These are phyloP conservation scores for Alternaria conjuncta DNA, from an alignment of 2,329 filamentous ascomycete genomes.

Conservation along the genomic window DNA sequence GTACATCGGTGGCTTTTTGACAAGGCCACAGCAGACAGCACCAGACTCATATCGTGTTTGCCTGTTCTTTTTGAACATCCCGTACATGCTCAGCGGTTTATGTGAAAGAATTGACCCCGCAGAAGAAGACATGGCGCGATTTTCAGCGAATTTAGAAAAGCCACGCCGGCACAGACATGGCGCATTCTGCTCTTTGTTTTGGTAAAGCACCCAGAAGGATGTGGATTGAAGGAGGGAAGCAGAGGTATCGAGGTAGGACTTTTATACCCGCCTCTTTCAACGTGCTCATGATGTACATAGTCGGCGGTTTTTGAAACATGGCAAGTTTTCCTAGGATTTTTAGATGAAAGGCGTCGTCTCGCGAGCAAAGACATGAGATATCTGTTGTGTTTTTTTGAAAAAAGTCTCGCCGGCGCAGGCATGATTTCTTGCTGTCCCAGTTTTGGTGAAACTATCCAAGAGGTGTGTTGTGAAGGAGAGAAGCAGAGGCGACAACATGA, in stretches of 20 bases:
- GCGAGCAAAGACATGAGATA: rapidly evolving
- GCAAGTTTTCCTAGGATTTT: too few species aligned
- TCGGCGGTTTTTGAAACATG: too few species aligned
- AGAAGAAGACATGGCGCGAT: neutral
- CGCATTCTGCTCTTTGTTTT: too few species aligned
- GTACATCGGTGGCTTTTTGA: too few species aligned
- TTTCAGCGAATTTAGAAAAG: too few species aligned
- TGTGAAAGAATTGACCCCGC: rapidly evolving
- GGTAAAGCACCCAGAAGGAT: neutral
- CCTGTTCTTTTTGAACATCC: too few species aligned
- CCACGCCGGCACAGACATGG: neutral
- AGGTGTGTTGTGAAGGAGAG: neutral
- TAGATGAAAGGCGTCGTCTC: too few species aligned
- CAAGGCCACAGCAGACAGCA: too few species aligned
- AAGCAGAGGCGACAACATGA: too few species aligned
- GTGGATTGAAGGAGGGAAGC: neutral
- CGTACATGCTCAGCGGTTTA: neutral
- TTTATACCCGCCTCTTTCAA: rapidly evolving
- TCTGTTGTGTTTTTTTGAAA: rapidly evolving
- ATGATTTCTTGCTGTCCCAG: too few species aligned
- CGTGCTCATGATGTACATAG: too few species aligned
- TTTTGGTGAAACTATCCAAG: neutral
- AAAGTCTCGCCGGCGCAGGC: neutral
- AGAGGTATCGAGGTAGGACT: rapidly evolving
- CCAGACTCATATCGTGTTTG: too few species aligned